Conservation (phyloP, 768 basidiomycete genomes). For the Amanita subjunquillea region DNA sequence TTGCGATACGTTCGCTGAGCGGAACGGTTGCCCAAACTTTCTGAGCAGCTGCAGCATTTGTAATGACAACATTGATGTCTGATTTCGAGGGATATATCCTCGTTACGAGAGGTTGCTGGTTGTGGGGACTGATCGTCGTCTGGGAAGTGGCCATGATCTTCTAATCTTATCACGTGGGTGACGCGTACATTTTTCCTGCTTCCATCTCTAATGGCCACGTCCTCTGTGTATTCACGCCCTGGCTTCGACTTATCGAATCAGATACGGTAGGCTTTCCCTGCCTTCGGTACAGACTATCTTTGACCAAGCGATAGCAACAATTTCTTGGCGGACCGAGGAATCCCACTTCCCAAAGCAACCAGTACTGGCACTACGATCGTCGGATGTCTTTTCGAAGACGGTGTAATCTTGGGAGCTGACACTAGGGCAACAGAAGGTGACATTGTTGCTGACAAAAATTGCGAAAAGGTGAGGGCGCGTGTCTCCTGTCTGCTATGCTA, state of each 20-base stretch:
- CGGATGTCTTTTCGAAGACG: constrained; percentile 86
- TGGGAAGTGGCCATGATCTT: constrained; percentile 35
- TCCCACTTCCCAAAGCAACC: constrained; percentile 73
- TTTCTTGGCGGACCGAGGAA: constrained; percentile 59
- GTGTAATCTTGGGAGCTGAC: constrained; percentile 92
- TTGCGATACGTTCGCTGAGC: constrained; percentile 59
- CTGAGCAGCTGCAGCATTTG: constrained; percentile 54
- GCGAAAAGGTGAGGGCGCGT: constrained; percentile 72
- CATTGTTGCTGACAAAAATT: constrained; percentile 98
- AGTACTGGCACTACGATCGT: constrained; percentile 98
- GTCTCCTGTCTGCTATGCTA: neutral
- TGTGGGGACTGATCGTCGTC: constrained; percentile 81
- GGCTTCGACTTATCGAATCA: constrained; percentile 79
- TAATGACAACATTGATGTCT: constrained; percentile 55
- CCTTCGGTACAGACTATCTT: neutral
- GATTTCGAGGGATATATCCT: constrained; percentile 50
- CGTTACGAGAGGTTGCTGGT: constrained; percentile 56
- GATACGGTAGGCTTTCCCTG: constrained; percentile 33
- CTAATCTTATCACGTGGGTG: constrained; percentile 8
- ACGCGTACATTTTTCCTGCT: neutral
- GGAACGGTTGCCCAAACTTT: constrained; percentile 66
- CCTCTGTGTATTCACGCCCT: constrained; percentile 37
- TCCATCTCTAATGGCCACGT: constrained; percentile 27
- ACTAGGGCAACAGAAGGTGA: constrained; percentile 91
- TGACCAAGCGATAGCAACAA: constrained; percentile 41